Base-by-base conservation (phyloP, 176 grass and related monocot genomes). In the Guadua angustifolia region DNA sequence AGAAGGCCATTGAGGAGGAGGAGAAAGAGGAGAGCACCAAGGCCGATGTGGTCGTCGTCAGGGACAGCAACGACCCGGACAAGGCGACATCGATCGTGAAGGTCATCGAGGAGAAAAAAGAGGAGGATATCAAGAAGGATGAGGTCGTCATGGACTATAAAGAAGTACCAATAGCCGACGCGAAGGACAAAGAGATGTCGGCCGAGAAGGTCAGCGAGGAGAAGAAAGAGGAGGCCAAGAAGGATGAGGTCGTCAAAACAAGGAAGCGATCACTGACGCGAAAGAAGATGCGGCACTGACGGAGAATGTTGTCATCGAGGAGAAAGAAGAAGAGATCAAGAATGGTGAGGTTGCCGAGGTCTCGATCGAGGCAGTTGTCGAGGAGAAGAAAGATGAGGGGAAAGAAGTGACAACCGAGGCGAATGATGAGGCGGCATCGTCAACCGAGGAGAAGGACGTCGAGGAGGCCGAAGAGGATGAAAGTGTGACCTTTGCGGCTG, bases 161-260 rank as follows among this genome's bases (percentile, higher is more conserved):
- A 57, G 67, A 86, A 47, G 72, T 0, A 5, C 7, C 42, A 25
- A 17, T 45, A 45, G 22, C 36, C 8, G 38, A 47, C 9, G 62
- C 8, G 36, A 77, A 71, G 71, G 71, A n/a, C 17, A 86, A 82
- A 77, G 78, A 46, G 45, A 83, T 6, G 64, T 50, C 47, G 36
- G n/a, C 1, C 14, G 40, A 77, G 52, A 51, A 85, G 18, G 17
- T 18, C 9, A 0, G 40, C 9, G 40, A 36, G 59, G 67, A 68
- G 70, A 68, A 89, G 46, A 45, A 79, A 14, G 68, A 86, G 46
- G 56, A 32, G 69, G 22, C 18, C 40, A 87, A 78, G 50, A 69
- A 88, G 24, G 60, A 83, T 19, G 80, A 92, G 7, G n/a, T 56
- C 29, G 26, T 55, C 21, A 86, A 76, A 56, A 82, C 36, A 89